Conservation (phyloP, 2,329 filamentous ascomycete species). For the Nigrospora sphaerica region DNA sequence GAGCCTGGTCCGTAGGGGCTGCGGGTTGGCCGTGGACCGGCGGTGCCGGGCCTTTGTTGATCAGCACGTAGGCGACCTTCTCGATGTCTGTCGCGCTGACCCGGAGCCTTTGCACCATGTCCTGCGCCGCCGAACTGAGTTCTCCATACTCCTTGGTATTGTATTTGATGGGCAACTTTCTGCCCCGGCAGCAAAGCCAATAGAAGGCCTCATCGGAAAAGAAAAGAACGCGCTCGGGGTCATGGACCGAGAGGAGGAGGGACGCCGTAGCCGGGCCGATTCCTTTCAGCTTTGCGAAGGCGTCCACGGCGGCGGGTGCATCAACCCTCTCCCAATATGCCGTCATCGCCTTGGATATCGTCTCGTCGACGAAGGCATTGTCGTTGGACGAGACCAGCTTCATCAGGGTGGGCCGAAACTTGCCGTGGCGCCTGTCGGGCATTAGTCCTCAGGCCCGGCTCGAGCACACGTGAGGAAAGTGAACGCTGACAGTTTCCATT, state of each 20-base stretch:
- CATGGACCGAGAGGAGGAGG: slow-evolving; percentile 60
- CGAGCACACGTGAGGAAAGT: too few species aligned
- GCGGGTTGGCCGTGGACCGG: not conserved
- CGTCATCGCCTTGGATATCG: slow-evolving; percentile 45
- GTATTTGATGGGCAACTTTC: slow-evolving; percentile 57
- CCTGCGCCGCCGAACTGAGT: slow-evolving; percentile 37
- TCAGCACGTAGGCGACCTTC: slow-evolving; percentile 63
- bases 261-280: slow-evolving; percentile 77
- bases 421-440: slow-evolving; percentile 46
- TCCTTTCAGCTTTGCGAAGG: slow-evolving; percentile 57
- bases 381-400: slow-evolving; percentile 57
- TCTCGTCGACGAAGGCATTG: slow-evolving; percentile 32
- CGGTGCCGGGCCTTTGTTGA: slow-evolving; percentile 29
- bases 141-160: slow-evolving; percentile 58
- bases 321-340: slow-evolving; percentile 31
- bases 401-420: slow-evolving; percentile 54
- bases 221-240: slow-evolving; percentile 56
- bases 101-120: slow-evolving; percentile 39
- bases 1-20: not conserved
- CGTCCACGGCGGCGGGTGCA: slow-evolving; percentile 37
- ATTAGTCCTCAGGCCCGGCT: too few species aligned
- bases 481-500: slow-evolving; percentile 64
- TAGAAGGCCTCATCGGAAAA: slow-evolving; percentile 76
- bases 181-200: slow-evolving; percentile 56
- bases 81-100: slow-evolving; percentile 58